A percentile compares a stretch with the other conserved stretches of the same genome.
Evolutionary conservation across 805 yeast genomes (phyloP).

Genomic region (Metschnikowia peoriensis): DNA sequence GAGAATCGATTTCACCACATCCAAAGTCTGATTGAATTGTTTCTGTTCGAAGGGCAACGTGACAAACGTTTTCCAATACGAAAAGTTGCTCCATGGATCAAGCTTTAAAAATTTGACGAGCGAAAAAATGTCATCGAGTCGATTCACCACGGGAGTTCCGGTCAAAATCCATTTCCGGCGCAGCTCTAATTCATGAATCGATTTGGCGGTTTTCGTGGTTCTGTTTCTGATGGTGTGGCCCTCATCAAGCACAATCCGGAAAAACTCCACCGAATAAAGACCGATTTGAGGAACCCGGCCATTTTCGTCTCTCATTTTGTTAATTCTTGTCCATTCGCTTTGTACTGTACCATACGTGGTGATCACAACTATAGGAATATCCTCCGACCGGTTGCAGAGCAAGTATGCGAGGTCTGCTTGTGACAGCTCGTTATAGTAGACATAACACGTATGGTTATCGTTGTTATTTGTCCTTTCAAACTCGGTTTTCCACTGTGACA

Average conservation of each 20-base stretch:
- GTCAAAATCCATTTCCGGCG: slow-evolving; percentile 80
- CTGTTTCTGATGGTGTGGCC: slow-evolving; percentile 87
- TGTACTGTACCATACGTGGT: slow-evolving; percentile 89
- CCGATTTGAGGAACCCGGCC: slow-evolving; percentile 45
- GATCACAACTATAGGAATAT: slow-evolving; percentile 66
- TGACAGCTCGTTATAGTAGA: slow-evolving; percentile 73
- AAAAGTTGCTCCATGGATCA: slow-evolving; percentile 88
- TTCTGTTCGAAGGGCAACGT: slow-evolving; percentile 79
- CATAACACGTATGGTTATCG: slow-evolving; percentile 44
- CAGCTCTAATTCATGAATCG: slow-evolving; percentile 65
- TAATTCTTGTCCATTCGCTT: slow-evolving; percentile 61
- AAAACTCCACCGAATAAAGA: slow-evolving; percentile 67
- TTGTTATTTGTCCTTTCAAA: slow-evolving; percentile 57
- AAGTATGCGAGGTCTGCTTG: slow-evolving; percentile 47
- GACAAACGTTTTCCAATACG: slow-evolving; percentile 85
- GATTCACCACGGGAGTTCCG: slow-evolving; percentile 89
- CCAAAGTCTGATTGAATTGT: slow-evolving; percentile 68
- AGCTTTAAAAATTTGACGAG: slow-evolving; percentile 68
- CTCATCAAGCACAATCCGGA: slow-evolving; percentile 80
- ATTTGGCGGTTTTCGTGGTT: slow-evolving; percentile 72
- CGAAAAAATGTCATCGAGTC: slow-evolving; percentile 83
- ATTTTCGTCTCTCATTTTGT: slow-evolving; percentile 26
- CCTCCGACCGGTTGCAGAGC: slow-evolving; percentile 37
- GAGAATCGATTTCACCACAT: slow-evolving; percentile 78
- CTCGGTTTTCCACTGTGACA: slow-evolving; percentile 91